Base-by-base conservation (phyloP, 2,329 filamentous ascomycete genomes). In the Orbilia brochopaga region DNA sequence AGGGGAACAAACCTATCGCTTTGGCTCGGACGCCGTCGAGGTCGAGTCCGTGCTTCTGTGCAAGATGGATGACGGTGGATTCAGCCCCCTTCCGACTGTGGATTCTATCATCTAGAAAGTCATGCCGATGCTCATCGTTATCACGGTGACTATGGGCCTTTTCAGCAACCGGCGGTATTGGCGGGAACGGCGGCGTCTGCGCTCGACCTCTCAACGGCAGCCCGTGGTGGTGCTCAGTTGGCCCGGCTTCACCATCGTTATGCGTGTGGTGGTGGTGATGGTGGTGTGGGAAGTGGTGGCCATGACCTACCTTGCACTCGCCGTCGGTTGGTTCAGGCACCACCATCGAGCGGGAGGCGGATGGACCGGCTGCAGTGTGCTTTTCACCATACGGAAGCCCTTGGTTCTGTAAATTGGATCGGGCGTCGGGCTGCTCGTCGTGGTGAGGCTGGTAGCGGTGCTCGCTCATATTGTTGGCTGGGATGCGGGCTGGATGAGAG, bases 241-340 rank as follows among this genome's bases (percentile, higher is more conserved):
- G n/a, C n/a, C n/a, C 51, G 5, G 17, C 48, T 10, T 72, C 67
- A 13, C 60, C 60, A 11, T 65, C 40, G 11, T 44, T 56, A 27
- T 72, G 67, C 2, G 60, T 72, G 51, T 72, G 67, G 27, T 72
- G 48, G n/a, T 72, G 67, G 40, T 72, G 67, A 21, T 72, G 67
- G 40, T 72, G 67, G 23, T 72, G 67, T 17, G 67, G 67, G 37
- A 53, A 72, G 23, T 72, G 67, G 21, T 72, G 67, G 1, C 67
- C 67, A 13, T 24, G 24, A 17, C 60, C 67, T 6, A 72, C 15
- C n/a, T 48, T 60, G 19, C 67, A 72, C 17, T 72, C 67, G 23
- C 67, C 67, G 8, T 27, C 32, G 2, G 67, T 52, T 11, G 67
- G 55, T 32, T 65, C 60, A 1, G 67, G 67, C 15, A 57, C 55